phyloP scores from a whole-genome alignment of 768 basidiomycete genomes.

The Strobilomyces dryophilus region DNA sequence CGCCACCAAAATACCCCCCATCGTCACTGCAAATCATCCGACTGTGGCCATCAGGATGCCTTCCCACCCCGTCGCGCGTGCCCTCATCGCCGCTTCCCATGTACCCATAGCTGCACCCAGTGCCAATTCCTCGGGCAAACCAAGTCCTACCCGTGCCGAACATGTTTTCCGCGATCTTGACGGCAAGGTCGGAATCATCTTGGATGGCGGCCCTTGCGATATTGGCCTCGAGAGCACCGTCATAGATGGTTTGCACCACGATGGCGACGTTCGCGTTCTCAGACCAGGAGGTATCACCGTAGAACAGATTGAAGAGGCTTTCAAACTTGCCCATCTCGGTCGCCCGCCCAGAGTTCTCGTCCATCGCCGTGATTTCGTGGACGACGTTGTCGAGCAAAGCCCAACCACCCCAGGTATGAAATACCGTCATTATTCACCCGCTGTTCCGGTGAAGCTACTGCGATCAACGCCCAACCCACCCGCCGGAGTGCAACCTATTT shows the following conservation, averaged over 20 bases:
- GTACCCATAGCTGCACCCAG: slow-evolving; percentile 90
- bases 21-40: slow-evolving; percentile 74
- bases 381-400: slow-evolving; percentile 62
- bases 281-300: slow-evolving; percentile 91
- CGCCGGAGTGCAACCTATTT: slow-evolving; percentile 25
- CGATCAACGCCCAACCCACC: slow-evolving; percentile 47
- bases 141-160: slow-evolving; percentile 85
- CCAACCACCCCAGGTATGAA: slow-evolving; percentile 99
- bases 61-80: slow-evolving; percentile 87
- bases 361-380: slow-evolving; percentile 72
- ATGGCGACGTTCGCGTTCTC: slow-evolving; percentile 75
- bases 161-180: slow-evolving; percentile 80
- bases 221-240: slow-evolving; percentile 97
- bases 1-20: slow-evolving; percentile 54
- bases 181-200: slow-evolving; percentile 69
- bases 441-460: slow-evolving; percentile 79
- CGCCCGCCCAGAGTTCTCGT: slow-evolving; percentile 63
- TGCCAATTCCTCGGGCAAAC: slow-evolving; percentile 91
- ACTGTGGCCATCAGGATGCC: slow-evolving; percentile 94
- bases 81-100: slow-evolving; percentile 72
- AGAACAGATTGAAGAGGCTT: slow-evolving; percentile 70
- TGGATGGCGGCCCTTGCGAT: slow-evolving; percentile 89
- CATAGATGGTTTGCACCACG: slow-evolving; percentile 75
- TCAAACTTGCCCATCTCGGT: slow-evolving; percentile 40
- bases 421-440: slow-evolving; percentile 94